Evolutionary conservation across 2,329 filamentous ascomycete species (phyloP), one percentile per base, ranked within the genome.

Genomic region (Metarhizium robertsii): DNA sequence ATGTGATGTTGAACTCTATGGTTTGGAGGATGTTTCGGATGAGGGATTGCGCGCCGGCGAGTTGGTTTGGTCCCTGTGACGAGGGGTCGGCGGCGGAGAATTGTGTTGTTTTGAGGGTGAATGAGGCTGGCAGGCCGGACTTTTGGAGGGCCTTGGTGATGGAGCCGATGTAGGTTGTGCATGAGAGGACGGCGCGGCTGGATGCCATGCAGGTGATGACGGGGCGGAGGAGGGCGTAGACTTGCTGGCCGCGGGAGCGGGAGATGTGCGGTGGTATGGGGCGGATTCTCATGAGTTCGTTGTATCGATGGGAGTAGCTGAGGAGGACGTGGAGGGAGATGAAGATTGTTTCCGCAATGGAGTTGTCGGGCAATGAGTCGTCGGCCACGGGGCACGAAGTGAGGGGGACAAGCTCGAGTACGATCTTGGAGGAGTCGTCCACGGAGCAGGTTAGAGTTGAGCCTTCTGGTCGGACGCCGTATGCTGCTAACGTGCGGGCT

Each of bases 271-370:
- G 68, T 38, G 73, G 66, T 38, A 72, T 60, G 45, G 84, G 75
- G 34, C 85, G 80, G 1, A 85, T 87, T 54, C 91, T 82, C 47
- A 80, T 80, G 43, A 83, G 75, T 58, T 90, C 81, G 60, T 86
- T 91, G 65, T 88, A 82, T 10, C 87, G 83, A 67, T 97, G 92
- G 2, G 88, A 84, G 60, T 92, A 85, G 51, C 81, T 82, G 7
- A 97, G 81, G 2, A 96, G 77, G 25, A 96, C 78, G 45, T 90
- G 85, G 3, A 96, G 77, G 0, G 83, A 79, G 52, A 88, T 75
- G 2, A 82, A 79, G 32, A 90, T 75, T 6, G 79, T 77, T 65
- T 91, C 79, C 2, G 90, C 87, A 29, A 88, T 67, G 42, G 66
- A 60, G 62, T 79, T 71, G 50, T 79, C 73, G 45, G 66, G 65